Conservation (phyloP, 2,329 filamentous ascomycete genomes). For the Delphinella strobiligena region DNA sequence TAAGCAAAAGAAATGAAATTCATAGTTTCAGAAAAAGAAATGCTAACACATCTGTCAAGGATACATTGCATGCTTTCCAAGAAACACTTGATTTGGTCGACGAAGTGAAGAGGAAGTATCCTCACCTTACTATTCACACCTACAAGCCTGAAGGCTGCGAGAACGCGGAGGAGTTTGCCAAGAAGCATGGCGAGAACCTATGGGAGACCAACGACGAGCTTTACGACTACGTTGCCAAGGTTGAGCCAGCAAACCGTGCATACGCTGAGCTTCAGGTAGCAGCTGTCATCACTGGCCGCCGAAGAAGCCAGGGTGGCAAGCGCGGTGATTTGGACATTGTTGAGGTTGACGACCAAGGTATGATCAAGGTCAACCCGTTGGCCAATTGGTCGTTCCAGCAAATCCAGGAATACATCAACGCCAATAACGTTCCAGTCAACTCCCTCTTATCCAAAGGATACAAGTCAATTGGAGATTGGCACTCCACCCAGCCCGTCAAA, state of each 20-base stretch:
- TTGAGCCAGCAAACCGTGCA: conserved; percentile 86
- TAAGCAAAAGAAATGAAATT: too few relatives aligned
- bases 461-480: conserved; percentile 97
- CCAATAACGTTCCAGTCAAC: conserved; percentile 88
- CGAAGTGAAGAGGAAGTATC: conserved; percentile 63
- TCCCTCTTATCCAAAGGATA: conserved; percentile 84
- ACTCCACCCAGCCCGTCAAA: conserved; percentile 80
- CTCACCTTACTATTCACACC: conserved; percentile 68
- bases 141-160: conserved; percentile 75
- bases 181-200: conserved; percentile 66
- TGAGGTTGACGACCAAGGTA: conserved; percentile 79
- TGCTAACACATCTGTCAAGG: too few relatives aligned
- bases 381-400: conserved; percentile 89
- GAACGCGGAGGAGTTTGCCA: conserved; percentile 65
- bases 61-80: conserved; percentile 41
- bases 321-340: conserved; percentile 82
- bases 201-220: conserved; percentile 80
- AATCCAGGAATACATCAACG: conserved; percentile 76
- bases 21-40: too few relatives aligned
- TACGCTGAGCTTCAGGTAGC: conserved; percentile 79
- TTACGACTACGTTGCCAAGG: conserved; percentile 96
- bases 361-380: conserved; percentile 96
- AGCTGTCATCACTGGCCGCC: conserved; percentile 83
- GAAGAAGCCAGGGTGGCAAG: conserved; percentile 85
- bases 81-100: conserved; percentile 44